Percentiles rank a stretch among this genome's conserved stretches.
These are phyloP conservation scores for Diatrype stigma DNA, from an alignment of 2,329 filamentous ascomycete genomes.

Conservation along the genomic window DNA sequence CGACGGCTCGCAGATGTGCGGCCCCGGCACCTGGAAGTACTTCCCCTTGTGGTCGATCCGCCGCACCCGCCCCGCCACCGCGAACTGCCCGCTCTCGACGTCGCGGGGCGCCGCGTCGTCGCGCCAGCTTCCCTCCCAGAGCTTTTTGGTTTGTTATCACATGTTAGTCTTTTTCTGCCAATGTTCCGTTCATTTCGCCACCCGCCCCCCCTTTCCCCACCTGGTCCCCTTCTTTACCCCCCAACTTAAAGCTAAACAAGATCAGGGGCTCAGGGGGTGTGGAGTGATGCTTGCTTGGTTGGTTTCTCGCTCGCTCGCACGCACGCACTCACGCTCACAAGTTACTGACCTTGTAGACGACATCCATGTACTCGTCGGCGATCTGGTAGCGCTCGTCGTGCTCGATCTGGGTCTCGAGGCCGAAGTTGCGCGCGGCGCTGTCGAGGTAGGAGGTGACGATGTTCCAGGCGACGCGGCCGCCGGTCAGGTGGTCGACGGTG, in stretches of 20 bases:
- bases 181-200: too few species aligned
- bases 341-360: constrained; percentile 50
- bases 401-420: constrained; percentile 49
- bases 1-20: constrained; percentile 48
- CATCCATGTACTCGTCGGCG: constrained; percentile 57
- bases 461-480: constrained; percentile 62
- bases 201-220: too few species aligned
- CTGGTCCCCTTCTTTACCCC: too few species aligned
- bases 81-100: constrained; percentile 49
- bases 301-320: too few species aligned
- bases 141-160: constrained; percentile 21
- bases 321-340: too few species aligned
- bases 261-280: too few species aligned
- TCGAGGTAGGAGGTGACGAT: constrained; percentile 49
- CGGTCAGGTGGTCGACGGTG: constrained; percentile 57
- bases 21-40: constrained; percentile 43
- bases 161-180: too few species aligned
- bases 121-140: constrained; percentile 52
- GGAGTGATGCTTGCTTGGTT: too few species aligned
- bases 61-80: constrained; percentile 52
- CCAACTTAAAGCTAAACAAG: too few species aligned
- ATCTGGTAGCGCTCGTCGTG: constrained; percentile 58
- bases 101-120: constrained; percentile 53
- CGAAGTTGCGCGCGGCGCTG: constrained; percentile 58
- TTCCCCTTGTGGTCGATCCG: constrained; percentile 57